Base-by-base conservation (phyloP, 2,329 filamentous ascomycete species). In the Lachnellula hyalina region DNA sequence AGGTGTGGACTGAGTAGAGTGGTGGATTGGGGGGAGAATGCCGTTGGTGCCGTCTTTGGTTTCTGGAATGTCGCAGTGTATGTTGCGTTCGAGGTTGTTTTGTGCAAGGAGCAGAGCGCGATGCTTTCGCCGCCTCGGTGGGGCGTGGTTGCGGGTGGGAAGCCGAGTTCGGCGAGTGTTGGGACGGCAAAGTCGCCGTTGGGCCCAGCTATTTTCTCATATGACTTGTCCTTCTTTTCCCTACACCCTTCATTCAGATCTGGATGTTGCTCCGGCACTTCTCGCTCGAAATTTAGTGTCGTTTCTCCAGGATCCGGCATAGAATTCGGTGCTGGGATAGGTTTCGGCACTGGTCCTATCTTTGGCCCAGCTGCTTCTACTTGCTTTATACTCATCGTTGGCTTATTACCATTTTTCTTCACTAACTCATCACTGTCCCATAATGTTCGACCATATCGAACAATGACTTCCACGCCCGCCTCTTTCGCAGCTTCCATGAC, bases 31-130 rank as follows among this genome's bases (percentile, higher is more conserved):
- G 87, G 87, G 38, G 83, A 78, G 62, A 91, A 90, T 2, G 81
- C 85, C 2, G 88, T 86, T 0, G 88, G 88, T 36, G 84, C 88
- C 0, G 87, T 90, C 54, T 84, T 83, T 1, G 88, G 87, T 68
- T 92, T 92, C 65, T 85, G 80, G 64, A 92, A 92, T 0, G 83
- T 89, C 1, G 84, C 86, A 0, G 83, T 84, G 67, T 89, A 91
- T 51, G 81, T 76, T 55, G 81, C 76, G 58, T 90, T 73, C 2
- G 75, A 72, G 55, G 88, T 77, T 34, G 89, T 81, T 3, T 77
- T 71, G 8, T 79, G 74, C 1, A 92, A 76, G 32, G 73, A 73
- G 58, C 76, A 67, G 3, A 91, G 71, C 0, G 86, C 86, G 1
- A 79, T 64, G 1, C 76, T 83, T 70, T 92, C 88, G n/a, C 88